Conservation (phyloP, 495 filamentous ascomycete genomes). For the Xylaria curta region DNA sequence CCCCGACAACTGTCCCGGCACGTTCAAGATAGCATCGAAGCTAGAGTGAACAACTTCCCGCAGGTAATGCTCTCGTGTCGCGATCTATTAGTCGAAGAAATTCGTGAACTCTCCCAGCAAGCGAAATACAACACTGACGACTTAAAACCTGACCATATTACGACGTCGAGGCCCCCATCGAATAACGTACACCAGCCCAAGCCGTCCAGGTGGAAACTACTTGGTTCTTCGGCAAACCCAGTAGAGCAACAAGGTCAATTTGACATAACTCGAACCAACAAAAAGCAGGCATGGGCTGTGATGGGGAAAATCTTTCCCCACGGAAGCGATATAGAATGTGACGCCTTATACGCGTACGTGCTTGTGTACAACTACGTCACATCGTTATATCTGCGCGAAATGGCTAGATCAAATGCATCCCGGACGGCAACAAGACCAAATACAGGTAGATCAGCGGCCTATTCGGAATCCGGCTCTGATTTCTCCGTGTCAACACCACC, state of each 20-base stretch:
- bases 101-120: conserved; percentile 53
- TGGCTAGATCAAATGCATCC: conserved; percentile 30
- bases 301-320: conserved; percentile 66
- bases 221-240: conserved; percentile 18
- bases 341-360: conserved; percentile 68
- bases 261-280: background rate
- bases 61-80: conserved; percentile 55
- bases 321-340: conserved; percentile 60
- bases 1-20: conserved; percentile 24
- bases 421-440: conserved; percentile 21
- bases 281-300: conserved; percentile 46
- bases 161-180: conserved; percentile 22
- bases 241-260: conserved; percentile 28
- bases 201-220: conserved; percentile 36
- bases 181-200: conserved; percentile 33
- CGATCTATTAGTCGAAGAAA: conserved; percentile 54
- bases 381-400: conserved; percentile 44
- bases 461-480: conserved; percentile 7
- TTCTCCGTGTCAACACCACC: background rate
- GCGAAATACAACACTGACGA: conserved; percentile 40
- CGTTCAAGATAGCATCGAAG: conserved; percentile 37
- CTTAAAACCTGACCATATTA: conserved; percentile 22
- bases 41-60: conserved; percentile 37
- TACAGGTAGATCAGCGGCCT: conserved; percentile 2
- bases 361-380: conserved; percentile 68